These are phyloP conservation scores for Suhomyces ambrosiae DNA, from an alignment of 1,139 yeast species.

Conservation along the genomic window DNA sequence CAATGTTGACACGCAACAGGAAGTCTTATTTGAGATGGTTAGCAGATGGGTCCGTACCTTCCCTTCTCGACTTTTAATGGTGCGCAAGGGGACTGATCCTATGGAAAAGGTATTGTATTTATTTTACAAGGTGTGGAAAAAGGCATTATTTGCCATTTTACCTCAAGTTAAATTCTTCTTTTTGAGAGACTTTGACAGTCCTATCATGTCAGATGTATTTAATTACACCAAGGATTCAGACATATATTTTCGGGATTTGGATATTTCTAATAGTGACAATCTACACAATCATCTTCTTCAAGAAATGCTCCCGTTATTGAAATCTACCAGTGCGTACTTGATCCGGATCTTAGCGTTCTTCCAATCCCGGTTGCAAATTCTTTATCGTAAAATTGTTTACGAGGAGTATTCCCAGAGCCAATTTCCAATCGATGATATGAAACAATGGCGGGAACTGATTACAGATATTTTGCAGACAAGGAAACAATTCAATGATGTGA, in stretches of 20 bases:
- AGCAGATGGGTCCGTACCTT: slow-evolving; percentile 42
- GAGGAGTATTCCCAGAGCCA: slow-evolving; percentile 25
- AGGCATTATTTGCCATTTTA: slow-evolving; percentile 37
- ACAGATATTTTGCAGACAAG: slow-evolving; percentile 30
- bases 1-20: slow-evolving; percentile 37
- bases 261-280: slow-evolving; percentile 18
- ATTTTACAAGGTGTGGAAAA: slow-evolving; percentile 39
- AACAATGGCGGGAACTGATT: slow-evolving; percentile 32
- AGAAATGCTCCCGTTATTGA: slow-evolving; percentile 24
- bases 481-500: slow-evolving; percentile 26
- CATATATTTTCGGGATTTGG: slow-evolving; percentile 26
- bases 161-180: slow-evolving; percentile 48
- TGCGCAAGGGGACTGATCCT: slow-evolving; percentile 29
- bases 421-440: slow-evolving; percentile 36
- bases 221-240: slow-evolving; percentile 29
- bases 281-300: slow-evolving; percentile 22
- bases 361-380: slow-evolving; percentile 24
- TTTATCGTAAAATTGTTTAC: slow-evolving; percentile 34
- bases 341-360: slow-evolving; percentile 38
- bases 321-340: slow-evolving; percentile 33
- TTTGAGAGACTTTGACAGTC: slow-evolving; percentile 46
- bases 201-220: slow-evolving; percentile 44
- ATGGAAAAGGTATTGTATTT: slow-evolving; percentile 37
- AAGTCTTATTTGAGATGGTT: slow-evolving; percentile 39
- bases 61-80: slow-evolving; percentile 33